Evolutionary conservation across 805 yeast species (phyloP), one percentile per base, ranked within the genome.

Genomic region (Zygotorulaspora florentina): DNA sequence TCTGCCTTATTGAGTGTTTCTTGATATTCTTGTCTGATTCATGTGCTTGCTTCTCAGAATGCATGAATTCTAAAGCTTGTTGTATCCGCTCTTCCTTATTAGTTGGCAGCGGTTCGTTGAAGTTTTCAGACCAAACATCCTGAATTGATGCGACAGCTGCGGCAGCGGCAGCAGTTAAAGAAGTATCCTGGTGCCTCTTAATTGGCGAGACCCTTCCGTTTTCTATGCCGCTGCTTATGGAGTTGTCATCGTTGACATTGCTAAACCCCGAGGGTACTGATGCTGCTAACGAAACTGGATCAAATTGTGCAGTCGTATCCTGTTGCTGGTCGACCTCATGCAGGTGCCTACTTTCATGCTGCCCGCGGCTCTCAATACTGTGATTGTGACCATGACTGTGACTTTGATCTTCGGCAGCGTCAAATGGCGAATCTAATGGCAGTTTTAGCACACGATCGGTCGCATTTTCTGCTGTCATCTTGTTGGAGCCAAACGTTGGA

Each of bases 61-160:
- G 39, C 58, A 58, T 56, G 28, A 57, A 57, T 25, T 51, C 50
- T 9, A 58, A 39, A 2, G 63, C 63, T 45, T 56, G 55, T 31
- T 51, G 49, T 15, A 58, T 57, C 11, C 61, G 49, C 29, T 57
- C 60, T 42, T 56, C 63, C 44, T 49, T 58, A 27, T 53, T 73
- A 78, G 70, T 81, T 85, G 68, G 86, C 75, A 43, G 86, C 16
- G 57, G 56, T 17, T 43, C 47, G 35, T 44, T 41, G 35, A 45
- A 53, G 28, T 48, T 42, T 25, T 51, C 50, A 2, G 46, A 38
- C 58, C 58, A 55, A 20, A 50, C 44, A 35, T 43, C 49, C 40
- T 53, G 54, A n/a, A 55, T 50, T 8, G 58, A 50, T n/a, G 47
- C 51, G 10, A 53, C 48, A 12, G 57, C 56, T 35, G 49, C 47